These are phyloP conservation scores for Phaeoacremonium minimum DNA, from an alignment of 2,329 filamentous ascomycete species.

Conservation along the genomic window DNA sequence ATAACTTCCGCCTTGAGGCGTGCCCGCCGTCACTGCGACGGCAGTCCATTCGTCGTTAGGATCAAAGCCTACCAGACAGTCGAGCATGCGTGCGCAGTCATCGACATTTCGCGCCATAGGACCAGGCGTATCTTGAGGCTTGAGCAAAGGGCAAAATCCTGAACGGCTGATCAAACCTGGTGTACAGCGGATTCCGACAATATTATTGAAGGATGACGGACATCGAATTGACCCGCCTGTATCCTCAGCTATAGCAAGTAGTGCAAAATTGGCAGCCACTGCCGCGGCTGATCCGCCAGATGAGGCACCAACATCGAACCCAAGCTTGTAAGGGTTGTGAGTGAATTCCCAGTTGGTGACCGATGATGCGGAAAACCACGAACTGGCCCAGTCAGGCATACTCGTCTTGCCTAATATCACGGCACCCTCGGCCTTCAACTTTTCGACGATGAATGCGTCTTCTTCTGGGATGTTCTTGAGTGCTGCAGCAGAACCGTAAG, in stretches of 20 bases:
- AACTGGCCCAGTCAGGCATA: conserved; percentile 14
- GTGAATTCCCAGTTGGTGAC: conserved; percentile 13
- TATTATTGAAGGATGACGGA: conserved; percentile 11
- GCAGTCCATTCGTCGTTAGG: conserved; percentile 18
- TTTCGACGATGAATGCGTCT: conserved; percentile 13
- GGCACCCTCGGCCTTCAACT: conserved; percentile 13
- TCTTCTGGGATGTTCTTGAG: conserved; percentile 10
- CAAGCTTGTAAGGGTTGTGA: conserved; percentile 14
- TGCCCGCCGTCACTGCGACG: conserved; percentile 13
- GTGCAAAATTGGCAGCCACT: conserved; percentile 14
- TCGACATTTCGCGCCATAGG: conserved; percentile 21
- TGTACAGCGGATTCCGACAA: conserved; percentile 14
- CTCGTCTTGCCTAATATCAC: conserved; percentile 16
- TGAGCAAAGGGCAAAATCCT: conserved; percentile 20
- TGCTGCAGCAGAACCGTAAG: conserved; percentile 11
- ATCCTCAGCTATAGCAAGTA: conserved; percentile 14
- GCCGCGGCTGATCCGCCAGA: conserved; percentile 13
- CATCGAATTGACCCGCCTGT: conserved; percentile 15
- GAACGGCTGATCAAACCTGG: conserved; percentile 15
- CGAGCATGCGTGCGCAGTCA: conserved; percentile 22
- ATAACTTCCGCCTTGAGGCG: conserved; percentile 21
- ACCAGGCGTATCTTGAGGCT: conserved; percentile 21
- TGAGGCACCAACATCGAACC: conserved; percentile 13
- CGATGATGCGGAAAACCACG: conserved; percentile 12
- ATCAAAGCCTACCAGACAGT: conserved; percentile 21